phyloP scores from a whole-genome alignment of 306 rosid genomes.

The Malus asiatica region DNA sequence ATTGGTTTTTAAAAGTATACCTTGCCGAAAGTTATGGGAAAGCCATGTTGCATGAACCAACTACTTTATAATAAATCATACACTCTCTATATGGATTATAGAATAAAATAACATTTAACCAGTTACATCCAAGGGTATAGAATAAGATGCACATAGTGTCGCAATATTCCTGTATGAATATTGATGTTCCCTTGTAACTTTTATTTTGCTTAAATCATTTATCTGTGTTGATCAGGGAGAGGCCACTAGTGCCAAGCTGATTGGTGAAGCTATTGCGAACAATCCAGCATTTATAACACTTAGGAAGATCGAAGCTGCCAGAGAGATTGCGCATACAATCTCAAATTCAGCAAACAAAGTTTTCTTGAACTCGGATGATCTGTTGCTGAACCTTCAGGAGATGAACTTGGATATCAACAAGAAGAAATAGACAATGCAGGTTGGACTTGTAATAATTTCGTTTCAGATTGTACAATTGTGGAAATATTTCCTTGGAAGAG shows the following conservation, averaged over 20 bases:
- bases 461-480: not conserved
- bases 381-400: conserved; percentile 74
- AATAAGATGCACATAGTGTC: not conserved
- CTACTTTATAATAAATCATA: not conserved
- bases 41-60: not conserved
- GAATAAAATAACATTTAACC: not conserved
- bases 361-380: conserved; percentile 65
- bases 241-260: conserved; percentile 83
- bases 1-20: not conserved
- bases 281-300: conserved; percentile 86
- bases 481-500: not conserved
- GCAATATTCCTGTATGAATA: not conserved
- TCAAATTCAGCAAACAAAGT: conserved; percentile 71
- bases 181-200: not conserved
- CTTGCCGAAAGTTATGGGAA: not conserved
- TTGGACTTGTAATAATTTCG: not conserved
- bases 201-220: not conserved
- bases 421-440: conserved; percentile 31
- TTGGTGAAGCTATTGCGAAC: conserved; percentile 80
- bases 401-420: conserved; percentile 40
- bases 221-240: conserved; percentile 55
- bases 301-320: conserved; percentile 87
- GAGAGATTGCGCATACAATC: conserved; percentile 79
- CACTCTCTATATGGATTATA: not conserved
- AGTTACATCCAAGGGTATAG: not conserved